Evolutionary conservation across 208 protist species (phyloP).

Genomic region (Acanthamoeba triangularis): DNA sequence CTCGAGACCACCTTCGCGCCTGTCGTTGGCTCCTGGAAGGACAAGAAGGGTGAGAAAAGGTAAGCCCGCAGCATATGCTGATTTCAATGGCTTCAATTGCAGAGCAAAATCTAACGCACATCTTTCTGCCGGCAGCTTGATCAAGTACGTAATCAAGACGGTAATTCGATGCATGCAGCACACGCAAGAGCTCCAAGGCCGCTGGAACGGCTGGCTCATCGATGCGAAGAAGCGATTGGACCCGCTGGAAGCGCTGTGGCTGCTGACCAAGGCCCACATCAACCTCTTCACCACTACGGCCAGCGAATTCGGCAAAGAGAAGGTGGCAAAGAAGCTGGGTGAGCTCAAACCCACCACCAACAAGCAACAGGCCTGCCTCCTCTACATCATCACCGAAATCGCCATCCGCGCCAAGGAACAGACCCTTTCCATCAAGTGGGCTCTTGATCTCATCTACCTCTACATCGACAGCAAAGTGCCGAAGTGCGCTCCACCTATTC

Average conservation of each 20-base stretch:
- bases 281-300: conserved; percentile 60
- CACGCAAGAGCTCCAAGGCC: conserved; percentile 22
- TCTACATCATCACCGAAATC: conserved; percentile 67
- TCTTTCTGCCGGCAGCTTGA: neutral
- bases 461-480: conserved; percentile 74
- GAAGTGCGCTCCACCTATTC: conserved; percentile 43
- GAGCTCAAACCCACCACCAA: conserved; percentile 45
- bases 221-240: conserved; percentile 73
- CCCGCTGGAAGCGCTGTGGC: conserved; percentile 26
- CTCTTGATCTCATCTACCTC: conserved; percentile 58
- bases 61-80: too few species aligned
- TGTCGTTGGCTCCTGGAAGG: conserved; percentile 70
- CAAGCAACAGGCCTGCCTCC: conserved; percentile 66
- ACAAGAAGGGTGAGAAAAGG: conserved; percentile 76
- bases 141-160: conserved; percentile 72
- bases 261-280: conserved; percentile 74
- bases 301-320: conserved; percentile 74
- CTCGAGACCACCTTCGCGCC: conserved; percentile 49
- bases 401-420: conserved; percentile 64
- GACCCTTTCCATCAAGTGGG: conserved; percentile 68
- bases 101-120: neutral
- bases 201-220: conserved; percentile 64
- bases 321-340: conserved; percentile 67
- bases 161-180: conserved; percentile 71
- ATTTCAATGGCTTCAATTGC: too few species aligned